Conservation (phyloP, 2,329 filamentous ascomycete genomes). For the Alternaria ventricosa region DNA sequence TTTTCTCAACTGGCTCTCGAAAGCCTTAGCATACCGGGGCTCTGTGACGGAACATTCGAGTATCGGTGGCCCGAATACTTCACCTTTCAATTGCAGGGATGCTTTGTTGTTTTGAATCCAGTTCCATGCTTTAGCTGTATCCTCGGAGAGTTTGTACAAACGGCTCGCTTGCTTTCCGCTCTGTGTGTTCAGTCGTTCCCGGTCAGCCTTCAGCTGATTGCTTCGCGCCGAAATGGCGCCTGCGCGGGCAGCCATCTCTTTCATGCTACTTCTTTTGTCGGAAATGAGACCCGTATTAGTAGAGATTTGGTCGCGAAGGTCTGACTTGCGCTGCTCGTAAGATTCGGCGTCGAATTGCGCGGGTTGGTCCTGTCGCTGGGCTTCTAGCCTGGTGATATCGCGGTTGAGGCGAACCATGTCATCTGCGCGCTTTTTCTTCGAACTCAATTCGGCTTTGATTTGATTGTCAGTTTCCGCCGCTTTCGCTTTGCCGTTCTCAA, state of each 20-base stretch:
- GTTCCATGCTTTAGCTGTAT: constrained; percentile 74
- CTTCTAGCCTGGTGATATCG: constrained; percentile 69
- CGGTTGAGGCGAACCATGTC: constrained; percentile 44
- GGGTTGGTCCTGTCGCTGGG: constrained; percentile 66
- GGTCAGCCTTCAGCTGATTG: constrained; percentile 19
- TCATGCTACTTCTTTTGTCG: constrained; percentile 52
- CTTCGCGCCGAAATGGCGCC: constrained; percentile 36
- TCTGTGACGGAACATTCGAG: constrained; percentile 82
- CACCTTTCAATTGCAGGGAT: constrained; percentile 67
- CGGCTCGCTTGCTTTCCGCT: constrained; percentile 60
- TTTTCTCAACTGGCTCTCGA: constrained; percentile 64
- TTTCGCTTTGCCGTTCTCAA: constrained; percentile 45
- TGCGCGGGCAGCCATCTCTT: constrained; percentile 24
- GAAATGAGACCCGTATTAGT: constrained; percentile 56
- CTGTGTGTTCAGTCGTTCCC: constrained; percentile 37
- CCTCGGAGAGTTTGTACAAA: constrained; percentile 65
- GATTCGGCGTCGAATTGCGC: constrained; percentile 71
- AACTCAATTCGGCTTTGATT: constrained; percentile 49
- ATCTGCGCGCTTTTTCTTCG: constrained; percentile 49
- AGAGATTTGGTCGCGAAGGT: constrained; percentile 58
- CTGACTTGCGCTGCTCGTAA: constrained; percentile 75
- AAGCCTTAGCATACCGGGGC: constrained; percentile 65
- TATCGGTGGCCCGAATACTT: constrained; percentile 81
- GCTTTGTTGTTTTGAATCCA: constrained; percentile 79
- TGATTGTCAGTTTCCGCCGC: constrained; percentile 53